These are phyloP conservation scores for Leccinum sublutescens DNA, from an alignment of 768 basidiomycete genomes.

Conservation along the genomic window DNA sequence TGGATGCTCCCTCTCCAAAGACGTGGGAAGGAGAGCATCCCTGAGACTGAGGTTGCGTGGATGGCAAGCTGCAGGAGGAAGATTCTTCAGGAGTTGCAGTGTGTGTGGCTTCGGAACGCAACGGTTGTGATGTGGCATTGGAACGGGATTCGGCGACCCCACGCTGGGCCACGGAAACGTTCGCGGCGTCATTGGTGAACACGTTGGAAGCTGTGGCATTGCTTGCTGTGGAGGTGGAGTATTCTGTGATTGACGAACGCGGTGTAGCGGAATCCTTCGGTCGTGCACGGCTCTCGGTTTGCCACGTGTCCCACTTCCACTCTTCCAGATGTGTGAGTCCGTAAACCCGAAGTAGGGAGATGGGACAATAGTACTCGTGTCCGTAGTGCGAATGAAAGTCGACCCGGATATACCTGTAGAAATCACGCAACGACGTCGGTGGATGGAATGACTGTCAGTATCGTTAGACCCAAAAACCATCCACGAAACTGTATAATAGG, in stretches of 20 bases:
- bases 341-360: constrained; percentile 89
- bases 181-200: constrained; percentile 2
- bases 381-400: constrained; percentile 94
- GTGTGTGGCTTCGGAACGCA: not conserved
- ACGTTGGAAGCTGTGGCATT: not conserved
- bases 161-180: constrained; percentile 5
- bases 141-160: not conserved
- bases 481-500: not conserved
- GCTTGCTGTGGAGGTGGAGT: not conserved
- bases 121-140: not conserved
- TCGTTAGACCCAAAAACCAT: not conserved
- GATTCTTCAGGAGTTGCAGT: not conserved
- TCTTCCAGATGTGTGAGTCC: constrained; percentile 95
- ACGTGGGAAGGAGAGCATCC: not conserved
- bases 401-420: constrained; percentile 92
- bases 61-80: not conserved
- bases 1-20: not conserved
- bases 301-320: constrained; percentile 91
- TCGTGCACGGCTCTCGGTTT: constrained; percentile 60
- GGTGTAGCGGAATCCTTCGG: constrained; percentile 31
- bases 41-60: not conserved
- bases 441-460: constrained; percentile 68
- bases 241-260: constrained; percentile 24
- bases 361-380: constrained; percentile 93
- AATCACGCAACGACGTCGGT: constrained; percentile 68